Percentiles rank a stretch among this genome's conserved stretches.
These are phyloP conservation scores for Cladobotryum mycophilum DNA, from an alignment of 2,329 filamentous ascomycete genomes.

Conservation along the genomic window DNA sequence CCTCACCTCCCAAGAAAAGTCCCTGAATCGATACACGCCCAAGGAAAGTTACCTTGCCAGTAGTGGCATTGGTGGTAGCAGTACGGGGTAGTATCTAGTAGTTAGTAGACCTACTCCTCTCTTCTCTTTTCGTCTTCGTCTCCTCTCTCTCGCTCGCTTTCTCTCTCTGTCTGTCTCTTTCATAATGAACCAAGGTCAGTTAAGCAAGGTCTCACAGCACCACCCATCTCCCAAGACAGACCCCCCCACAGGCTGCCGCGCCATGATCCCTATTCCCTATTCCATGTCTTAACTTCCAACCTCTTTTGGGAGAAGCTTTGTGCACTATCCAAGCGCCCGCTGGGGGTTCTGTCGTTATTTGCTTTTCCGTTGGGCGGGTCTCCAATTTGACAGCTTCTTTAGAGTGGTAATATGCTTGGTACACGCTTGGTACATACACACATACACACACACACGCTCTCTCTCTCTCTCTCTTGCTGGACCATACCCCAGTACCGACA, in stretches of 20 bases:
- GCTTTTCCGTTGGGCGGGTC: neutral
- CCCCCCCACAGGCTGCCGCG: constrained; percentile 4
- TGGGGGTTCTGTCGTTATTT: neutral
- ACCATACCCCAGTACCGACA: no score
- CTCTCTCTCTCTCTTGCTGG: no score
- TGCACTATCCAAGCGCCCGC: constrained; percentile 3
- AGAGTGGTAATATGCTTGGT: no score
- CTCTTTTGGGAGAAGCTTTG: constrained; percentile 1
- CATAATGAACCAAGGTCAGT: neutral
- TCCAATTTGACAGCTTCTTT: neutral
- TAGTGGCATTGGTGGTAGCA: no score
- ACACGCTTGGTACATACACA: neutral
- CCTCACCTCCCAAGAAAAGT: no score
- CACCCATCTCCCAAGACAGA: neutral
- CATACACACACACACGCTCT: no score
- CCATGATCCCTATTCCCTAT: constrained; percentile 3
- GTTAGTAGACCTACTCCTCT: neutral
- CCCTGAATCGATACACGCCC: no score
- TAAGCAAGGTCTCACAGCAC: neutral
- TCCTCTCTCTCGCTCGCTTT: no score
- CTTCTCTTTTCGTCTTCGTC: neutral
- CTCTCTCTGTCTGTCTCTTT: neutral
- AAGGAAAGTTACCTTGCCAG: no score
- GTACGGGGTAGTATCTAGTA: no score
- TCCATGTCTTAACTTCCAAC: constrained; percentile 8